Conservation (phyloP, 2,329 filamentous ascomycete species). For the Tolypocladium endophyticum region DNA sequence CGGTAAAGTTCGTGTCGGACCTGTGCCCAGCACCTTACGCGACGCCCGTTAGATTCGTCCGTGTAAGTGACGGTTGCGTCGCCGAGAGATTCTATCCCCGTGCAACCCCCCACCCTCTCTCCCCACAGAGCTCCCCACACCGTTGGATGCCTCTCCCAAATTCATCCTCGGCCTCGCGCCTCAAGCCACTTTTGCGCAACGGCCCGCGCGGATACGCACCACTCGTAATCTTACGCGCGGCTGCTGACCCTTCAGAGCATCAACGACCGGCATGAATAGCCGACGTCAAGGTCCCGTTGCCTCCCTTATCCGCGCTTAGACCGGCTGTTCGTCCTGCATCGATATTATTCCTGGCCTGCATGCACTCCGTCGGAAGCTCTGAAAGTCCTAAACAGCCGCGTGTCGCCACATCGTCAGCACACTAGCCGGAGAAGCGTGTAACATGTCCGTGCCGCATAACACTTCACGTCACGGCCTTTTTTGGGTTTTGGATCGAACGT, state of each 20-base stretch:
- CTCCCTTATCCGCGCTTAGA: background rate
- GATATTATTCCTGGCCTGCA: background rate
- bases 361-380: background rate
- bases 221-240: background rate
- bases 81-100: background rate
- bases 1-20: background rate
- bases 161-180: background rate
- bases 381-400: background rate
- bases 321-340: background rate
- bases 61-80: background rate
- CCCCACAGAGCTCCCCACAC: background rate
- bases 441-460: background rate
- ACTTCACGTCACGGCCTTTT: background rate
- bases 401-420: background rate
- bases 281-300: background rate
- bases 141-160: background rate
- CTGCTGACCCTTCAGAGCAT: background rate
- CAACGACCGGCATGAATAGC: background rate
- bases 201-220: background rate
- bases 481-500: background rate
- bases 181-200: background rate
- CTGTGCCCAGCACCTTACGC: background rate
- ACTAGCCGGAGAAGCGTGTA: background rate
- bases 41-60: background rate
- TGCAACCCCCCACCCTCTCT: background rate